A percentile compares a stretch with the other conserved stretches of the same genome.
Conservation (phyloP, 768 basidiomycete genomes). For the Bullera alba region DNA sequence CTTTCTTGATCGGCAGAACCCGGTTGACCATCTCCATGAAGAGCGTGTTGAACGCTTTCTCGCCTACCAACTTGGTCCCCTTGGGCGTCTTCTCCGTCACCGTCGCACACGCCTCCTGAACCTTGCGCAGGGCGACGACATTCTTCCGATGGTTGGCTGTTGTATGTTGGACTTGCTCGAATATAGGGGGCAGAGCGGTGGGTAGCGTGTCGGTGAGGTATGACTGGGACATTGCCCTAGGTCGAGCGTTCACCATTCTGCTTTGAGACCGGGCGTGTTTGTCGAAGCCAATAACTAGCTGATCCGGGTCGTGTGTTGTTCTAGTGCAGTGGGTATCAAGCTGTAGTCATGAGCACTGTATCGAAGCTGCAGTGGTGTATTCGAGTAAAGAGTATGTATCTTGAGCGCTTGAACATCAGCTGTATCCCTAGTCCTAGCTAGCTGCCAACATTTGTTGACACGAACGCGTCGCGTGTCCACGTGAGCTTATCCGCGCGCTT, state of each 20-base stretch:
- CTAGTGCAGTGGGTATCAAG: too few relatives aligned
- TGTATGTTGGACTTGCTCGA: slow-evolving; percentile 69
- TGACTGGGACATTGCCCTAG: slow-evolving; percentile 16
- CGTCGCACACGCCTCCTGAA: slow-evolving; percentile 61
- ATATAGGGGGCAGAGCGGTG: slow-evolving; percentile 56
- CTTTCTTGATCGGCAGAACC: slow-evolving; percentile 71
- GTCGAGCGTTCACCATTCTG: slow-evolving; percentile 16
- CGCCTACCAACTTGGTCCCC: slow-evolving; percentile 62
- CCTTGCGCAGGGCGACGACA: slow-evolving; percentile 68
- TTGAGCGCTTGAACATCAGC: too few relatives aligned
- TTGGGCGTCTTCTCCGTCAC: slow-evolving; percentile 43
- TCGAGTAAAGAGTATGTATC: too few relatives aligned
- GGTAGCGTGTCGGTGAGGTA: slow-evolving; percentile 37
- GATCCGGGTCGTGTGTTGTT: too few relatives aligned
- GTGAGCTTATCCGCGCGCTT: too few relatives aligned
- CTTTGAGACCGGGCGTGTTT: too few relatives aligned
- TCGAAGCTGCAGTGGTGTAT: too few relatives aligned
- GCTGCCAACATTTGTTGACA: too few relatives aligned
- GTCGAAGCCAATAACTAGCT: too few relatives aligned
- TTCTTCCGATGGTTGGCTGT: slow-evolving; percentile 85
- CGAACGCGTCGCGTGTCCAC: too few relatives aligned
- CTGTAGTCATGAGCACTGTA: too few relatives aligned
- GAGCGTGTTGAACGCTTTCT: slow-evolving; percentile 63
- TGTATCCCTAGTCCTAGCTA: too few relatives aligned
- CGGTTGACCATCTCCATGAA: slow-evolving; percentile 59